A percentile compares a stretch with the other conserved stretches of the same genome.
These are phyloP conservation scores for Pseudozyma sp. DNA, from an alignment of 1,284 basidiomycete genomes.

Conservation along the genomic window DNA sequence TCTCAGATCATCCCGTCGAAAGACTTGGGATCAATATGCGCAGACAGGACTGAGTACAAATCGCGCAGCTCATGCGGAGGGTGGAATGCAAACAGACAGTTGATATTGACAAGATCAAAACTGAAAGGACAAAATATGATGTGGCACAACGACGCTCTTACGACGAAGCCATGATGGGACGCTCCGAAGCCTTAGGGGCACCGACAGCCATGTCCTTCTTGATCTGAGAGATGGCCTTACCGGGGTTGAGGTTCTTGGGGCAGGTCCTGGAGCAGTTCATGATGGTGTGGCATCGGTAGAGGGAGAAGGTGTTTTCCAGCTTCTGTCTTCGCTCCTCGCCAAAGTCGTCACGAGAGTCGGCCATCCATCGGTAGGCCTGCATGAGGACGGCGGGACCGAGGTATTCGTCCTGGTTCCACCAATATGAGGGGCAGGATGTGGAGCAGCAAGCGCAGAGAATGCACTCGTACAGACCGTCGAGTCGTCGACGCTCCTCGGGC, in stretches of 20 bases:
- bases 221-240: slow-evolving; percentile 67
- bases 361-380: slow-evolving; percentile 89
- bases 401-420: slow-evolving; percentile 99
- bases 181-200: slow-evolving; percentile 52
- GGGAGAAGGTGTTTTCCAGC: slow-evolving; percentile 92
- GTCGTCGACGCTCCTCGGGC: slow-evolving; percentile 89
- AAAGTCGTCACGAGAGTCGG: slow-evolving; percentile 90
- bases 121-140: not conserved
- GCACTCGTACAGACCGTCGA: slow-evolving; percentile 94
- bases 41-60: too few relatives aligned
- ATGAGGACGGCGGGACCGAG: slow-evolving; percentile 95
- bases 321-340: slow-evolving; percentile 86
- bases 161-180: slow-evolving; percentile 61
- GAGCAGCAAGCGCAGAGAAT: slow-evolving; percentile 78
- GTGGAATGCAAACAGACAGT: slow-evolving; percentile 3
- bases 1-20: too few relatives aligned
- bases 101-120: slow-evolving; percentile 1
- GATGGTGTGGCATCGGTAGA: slow-evolving; percentile 84
- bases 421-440: slow-evolving; percentile 89
- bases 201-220: slow-evolving; percentile 68
- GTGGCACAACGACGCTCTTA: slow-evolving; percentile 2
- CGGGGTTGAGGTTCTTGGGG: slow-evolving; percentile 88
- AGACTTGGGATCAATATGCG: too few relatives aligned
- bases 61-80: not conserved
- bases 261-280: slow-evolving; percentile 96